Evolutionary conservation across 1,284 basidiomycete species (phyloP).

Genomic region (Tilletia setariae): DNA sequence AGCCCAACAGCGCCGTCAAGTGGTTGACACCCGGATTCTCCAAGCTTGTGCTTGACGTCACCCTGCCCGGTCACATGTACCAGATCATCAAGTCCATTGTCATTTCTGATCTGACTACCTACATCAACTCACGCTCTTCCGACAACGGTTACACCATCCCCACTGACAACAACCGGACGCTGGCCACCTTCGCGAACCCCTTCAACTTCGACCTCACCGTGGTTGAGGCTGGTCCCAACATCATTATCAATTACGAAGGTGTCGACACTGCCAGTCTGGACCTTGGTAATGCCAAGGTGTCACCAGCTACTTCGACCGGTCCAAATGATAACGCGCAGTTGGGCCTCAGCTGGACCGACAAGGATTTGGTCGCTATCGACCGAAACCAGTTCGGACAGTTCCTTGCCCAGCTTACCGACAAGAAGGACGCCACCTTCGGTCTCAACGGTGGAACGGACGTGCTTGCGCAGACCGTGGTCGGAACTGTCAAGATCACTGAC

Average conservation of each 20-base stretch:
- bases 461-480: conserved; percentile 66
- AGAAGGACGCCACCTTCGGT: conserved; percentile 58
- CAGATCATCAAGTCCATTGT: conserved; percentile 69
- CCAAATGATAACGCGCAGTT: conserved; percentile 62
- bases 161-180: conserved; percentile 59
- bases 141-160: conserved; percentile 36
- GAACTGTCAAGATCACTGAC: conserved; percentile 66
- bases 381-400: conserved; percentile 63
- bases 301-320: conserved; percentile 68
- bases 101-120: conserved; percentile 64
- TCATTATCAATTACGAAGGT: conserved; percentile 61
- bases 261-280: conserved; percentile 65
- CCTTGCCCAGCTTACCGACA: conserved; percentile 65
- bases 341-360: conserved; percentile 58
- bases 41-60: conserved; percentile 65
- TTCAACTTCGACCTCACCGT: conserved; percentile 73
- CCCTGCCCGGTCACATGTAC: conserved; percentile 66
- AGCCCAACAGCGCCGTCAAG: conserved; percentile 59
- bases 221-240: conserved; percentile 62
- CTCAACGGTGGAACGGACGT: conserved; percentile 66
- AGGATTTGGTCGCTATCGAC: conserved; percentile 63
- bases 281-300: conserved; percentile 57
- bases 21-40: conserved; percentile 73
- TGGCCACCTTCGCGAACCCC: conserved; percentile 71
- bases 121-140: conserved; percentile 56